A percentile compares a stretch with the other conserved stretches of the same genome.
Conservation (phyloP, 2,329 filamentous ascomycete species). For the Alternaria triticina region DNA sequence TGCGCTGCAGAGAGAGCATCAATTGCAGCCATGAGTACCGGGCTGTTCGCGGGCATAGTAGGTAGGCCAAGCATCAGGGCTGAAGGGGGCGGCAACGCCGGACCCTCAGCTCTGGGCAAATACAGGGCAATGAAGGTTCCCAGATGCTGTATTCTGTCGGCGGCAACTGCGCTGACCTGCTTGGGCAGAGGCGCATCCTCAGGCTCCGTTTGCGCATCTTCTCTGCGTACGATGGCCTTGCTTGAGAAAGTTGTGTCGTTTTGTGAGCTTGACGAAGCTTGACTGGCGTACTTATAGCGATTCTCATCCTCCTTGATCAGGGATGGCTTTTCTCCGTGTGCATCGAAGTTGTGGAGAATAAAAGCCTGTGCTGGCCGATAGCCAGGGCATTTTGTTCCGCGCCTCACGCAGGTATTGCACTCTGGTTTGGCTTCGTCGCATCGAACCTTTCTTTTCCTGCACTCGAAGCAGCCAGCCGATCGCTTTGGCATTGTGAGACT, state of each 20-base stretch:
- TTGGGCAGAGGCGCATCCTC: conserved; percentile 31
- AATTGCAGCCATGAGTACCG: conserved; percentile 40
- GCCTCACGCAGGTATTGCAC: conserved; percentile 42
- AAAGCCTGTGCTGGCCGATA: conserved; percentile 45
- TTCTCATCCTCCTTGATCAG: conserved; percentile 46
- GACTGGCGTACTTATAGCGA: conserved; percentile 42
- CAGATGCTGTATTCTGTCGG: conserved; percentile 45
- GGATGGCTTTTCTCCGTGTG: conserved; percentile 33
- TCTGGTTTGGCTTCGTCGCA: conserved; percentile 47
- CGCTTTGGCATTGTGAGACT: conserved; percentile 43
- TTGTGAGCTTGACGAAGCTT: conserved; percentile 12
- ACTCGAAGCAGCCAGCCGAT: conserved; percentile 46
- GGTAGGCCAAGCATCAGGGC: conserved; percentile 44
- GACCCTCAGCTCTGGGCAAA: conserved; percentile 35
- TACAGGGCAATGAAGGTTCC: conserved; percentile 43
- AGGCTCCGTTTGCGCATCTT: conserved; percentile 17
- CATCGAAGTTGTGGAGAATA: conserved; percentile 44
- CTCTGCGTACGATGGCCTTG: conserved; percentile 15
- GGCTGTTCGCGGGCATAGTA: conserved; percentile 36
- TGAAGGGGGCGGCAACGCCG: conserved; percentile 43
- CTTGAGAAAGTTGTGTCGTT: conserved; percentile 4
- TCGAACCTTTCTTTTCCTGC: conserved; percentile 46
- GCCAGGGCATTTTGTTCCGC: conserved; percentile 46
- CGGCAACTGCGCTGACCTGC: conserved; percentile 42
- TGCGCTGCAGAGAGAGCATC: conserved; percentile 46